Conservation (phyloP, 495 filamentous ascomycete genomes). For the Hypomontagnella submonticulosa region DNA sequence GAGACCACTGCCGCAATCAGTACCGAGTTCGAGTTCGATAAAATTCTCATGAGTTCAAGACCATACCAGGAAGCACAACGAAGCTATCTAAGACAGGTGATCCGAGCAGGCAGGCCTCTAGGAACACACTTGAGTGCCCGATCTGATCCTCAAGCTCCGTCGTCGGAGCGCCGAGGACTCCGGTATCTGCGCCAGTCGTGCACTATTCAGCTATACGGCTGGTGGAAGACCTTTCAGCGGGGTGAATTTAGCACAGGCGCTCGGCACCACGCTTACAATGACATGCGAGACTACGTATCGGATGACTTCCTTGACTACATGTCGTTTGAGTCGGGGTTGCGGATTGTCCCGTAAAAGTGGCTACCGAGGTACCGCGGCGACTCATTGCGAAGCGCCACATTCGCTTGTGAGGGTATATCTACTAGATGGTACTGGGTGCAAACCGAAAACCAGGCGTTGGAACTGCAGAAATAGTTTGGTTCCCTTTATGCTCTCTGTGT, state of each 20-base stretch:
- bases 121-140: neutral
- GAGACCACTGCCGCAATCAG: constrained; percentile 8
- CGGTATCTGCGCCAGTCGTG: neutral
- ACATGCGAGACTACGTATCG: neutral
- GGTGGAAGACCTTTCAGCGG: neutral
- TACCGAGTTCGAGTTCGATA: constrained; percentile 22
- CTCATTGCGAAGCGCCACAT: too few species aligned
- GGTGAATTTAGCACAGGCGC: neutral
- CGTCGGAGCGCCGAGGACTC: neutral
- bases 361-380: neutral
- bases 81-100: constrained; percentile 10
- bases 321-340: neutral
- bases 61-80: constrained; percentile 10
- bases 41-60: constrained; percentile 4
- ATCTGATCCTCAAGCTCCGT: neutral
- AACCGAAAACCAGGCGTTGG: too few species aligned
- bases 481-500: too few species aligned
- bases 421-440: too few species aligned
- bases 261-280: neutral
- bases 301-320: neutral
- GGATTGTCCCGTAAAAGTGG: neutral
- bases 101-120: neutral
- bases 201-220: neutral
- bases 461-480: too few species aligned
- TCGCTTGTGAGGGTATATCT: too few species aligned